Base-by-base conservation (phyloP, 345 rosid genomes). In the Populus davidiana region DNA sequence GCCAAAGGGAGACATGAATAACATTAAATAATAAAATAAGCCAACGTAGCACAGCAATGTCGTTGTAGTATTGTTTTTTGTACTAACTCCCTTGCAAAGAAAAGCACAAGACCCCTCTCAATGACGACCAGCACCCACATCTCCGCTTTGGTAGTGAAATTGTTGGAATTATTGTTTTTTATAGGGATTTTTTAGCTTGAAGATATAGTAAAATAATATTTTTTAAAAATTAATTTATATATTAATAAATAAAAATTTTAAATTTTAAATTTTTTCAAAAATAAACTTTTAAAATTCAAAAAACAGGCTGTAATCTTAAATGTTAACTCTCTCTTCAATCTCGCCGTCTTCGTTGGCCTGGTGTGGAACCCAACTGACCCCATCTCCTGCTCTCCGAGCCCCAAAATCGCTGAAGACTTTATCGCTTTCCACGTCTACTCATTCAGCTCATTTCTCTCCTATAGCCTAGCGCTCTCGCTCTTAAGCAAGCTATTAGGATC, bases 61-160 rank as follows among this genome's bases (percentile, higher is more conserved):
- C 87, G 96, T 91, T 90, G 96, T 93, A 91, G 90, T 93, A 90
- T 91, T n/a, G n/a, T n/a, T n/a, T n/a, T n/a, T n/a, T n/a, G 4
- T 33, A 33, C 2, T 33, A 33, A 4, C 4, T 33, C 36, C 36
- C 36, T 33, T 33, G 36, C 36, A 33, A 33, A 33, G 36, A 33
- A 5, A 33, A 33, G 36, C 36, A 33, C 36, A 33, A 5, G 36
- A 33, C 21, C 4, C 6, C 38, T 43, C 52, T 14, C 44, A 38
- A 90, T 88, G 94, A 82, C 91, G 54, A 93, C 99, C 79, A 90
- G 86, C 83, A 89, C 92, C 85, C 96, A 93, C 80, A 83, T 96
- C 81, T 88, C 97, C 70, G 96, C 99, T 27, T 86, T 96, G 3
- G 36, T 4, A 4, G 36, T 33, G 36, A 33, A 33, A 33, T 33